Evolutionary conservation across 441 rosid genomes (phyloP).

Genomic region (Pelargonium fulgidum): DNA sequence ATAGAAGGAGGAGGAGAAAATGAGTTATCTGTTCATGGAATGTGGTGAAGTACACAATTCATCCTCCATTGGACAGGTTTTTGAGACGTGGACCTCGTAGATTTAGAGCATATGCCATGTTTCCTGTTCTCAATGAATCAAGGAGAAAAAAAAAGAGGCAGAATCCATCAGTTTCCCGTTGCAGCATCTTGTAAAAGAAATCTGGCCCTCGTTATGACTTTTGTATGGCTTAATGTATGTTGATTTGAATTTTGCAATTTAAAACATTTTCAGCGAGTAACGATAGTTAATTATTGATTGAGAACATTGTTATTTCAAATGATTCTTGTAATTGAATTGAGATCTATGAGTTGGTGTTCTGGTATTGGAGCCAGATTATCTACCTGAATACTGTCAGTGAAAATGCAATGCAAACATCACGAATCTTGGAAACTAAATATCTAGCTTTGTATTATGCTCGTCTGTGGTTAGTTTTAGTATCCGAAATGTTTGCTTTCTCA

Average conservation of each 20-base stretch:
- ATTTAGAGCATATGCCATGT: neutral
- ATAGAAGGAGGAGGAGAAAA: slow-evolving; percentile 48
- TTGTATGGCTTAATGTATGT: neutral
- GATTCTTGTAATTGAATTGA: no score
- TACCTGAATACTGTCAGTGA: no score
- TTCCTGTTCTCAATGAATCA: neutral
- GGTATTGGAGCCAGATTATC: no score
- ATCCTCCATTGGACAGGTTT: neutral
- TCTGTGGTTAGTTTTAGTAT: no score
- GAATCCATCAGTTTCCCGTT: neutral
- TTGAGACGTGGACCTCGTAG: no score
- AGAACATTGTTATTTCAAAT: no score
- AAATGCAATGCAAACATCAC: no score
- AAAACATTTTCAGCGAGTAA: neutral
- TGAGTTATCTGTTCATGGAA: slow-evolving; percentile 20
- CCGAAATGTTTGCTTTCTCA: no score
- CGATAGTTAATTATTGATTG: no score
- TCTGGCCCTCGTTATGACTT: neutral
- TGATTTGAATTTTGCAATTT: neutral
- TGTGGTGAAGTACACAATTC: neutral
- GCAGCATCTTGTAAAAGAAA: neutral
- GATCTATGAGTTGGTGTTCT: no score
- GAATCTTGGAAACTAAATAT: no score
- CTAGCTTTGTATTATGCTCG: no score
- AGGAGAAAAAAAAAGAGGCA: neutral